Evolutionary conservation across 352 stramenopile genomes (phyloP), one percentile per base, ranked within the genome.

Genomic region (Globisporangium radiosum): DNA sequence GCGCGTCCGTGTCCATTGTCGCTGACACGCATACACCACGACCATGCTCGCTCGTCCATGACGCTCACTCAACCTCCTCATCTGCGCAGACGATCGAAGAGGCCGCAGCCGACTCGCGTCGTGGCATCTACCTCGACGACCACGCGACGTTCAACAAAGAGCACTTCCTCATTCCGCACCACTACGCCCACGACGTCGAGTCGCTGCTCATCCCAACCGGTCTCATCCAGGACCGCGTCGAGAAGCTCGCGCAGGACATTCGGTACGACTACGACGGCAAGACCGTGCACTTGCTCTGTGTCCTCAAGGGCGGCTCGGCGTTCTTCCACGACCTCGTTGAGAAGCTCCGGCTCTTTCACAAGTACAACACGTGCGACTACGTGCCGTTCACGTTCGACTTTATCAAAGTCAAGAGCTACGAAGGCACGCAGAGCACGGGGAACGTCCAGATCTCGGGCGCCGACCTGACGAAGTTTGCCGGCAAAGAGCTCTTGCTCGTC

Each of bases 381-480:
- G 85, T 97, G 59, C 82, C 82, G 47, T 98, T 95, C 73, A 94
- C 80, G 40, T 97, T 97, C 68, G 93, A 98, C 72, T 98, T 98
- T 60, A 87, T 98, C 67, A 82, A 88, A 52, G 92, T 97, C 56
- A 97, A 97, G 72, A 98, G 88, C 55, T 99, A 99, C 73, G 89
- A 92, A 42, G 95, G 95, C 49, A 92, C 82, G 13, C 69, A 92
- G 57, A 95, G 85, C 50, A 97, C 86, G 33, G 94, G 94, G 62
- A 92, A 96, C 55, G 87, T 98, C 25, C 75, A 97, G 65, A 92
- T 98, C 58, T 91, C 78, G 8, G 88, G 87, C 25, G 83, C 81
- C 6, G 88, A 97, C 62, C 64, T 88, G 52, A 48, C 82, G 53
- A 92, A 96, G 59, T 91, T 97, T 65, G 81, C 87, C 63, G 88